phyloP scores from a whole-genome alignment of 768 basidiomycete species.

The Hygrophoropsis aurantiaca region DNA sequence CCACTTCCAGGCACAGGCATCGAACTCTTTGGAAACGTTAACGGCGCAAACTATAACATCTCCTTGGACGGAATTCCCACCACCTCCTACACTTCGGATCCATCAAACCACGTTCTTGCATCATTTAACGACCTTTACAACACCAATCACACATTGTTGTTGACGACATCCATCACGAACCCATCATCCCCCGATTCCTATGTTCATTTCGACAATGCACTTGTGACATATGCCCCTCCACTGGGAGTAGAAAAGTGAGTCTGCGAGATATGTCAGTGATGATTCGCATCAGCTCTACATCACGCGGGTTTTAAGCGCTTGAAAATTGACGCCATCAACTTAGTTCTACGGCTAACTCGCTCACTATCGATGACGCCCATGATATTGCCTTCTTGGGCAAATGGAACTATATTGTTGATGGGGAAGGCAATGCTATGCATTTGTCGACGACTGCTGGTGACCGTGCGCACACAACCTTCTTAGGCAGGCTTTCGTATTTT shows the following conservation, averaged over 20 bases:
- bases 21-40: conserved; percentile 53
- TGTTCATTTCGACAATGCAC: conserved; percentile 58
- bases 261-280: neutral
- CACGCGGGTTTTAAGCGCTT: neutral
- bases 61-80: conserved; percentile 48
- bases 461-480: conserved; percentile 41
- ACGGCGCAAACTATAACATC: conserved; percentile 44
- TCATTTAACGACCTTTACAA: conserved; percentile 47
- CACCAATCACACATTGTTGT: conserved; percentile 51
- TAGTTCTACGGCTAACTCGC: conserved; percentile 35
- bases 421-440: conserved; percentile 27
- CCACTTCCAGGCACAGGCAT: conserved; percentile 60
- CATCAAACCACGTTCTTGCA: conserved; percentile 44
- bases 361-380: conserved; percentile 42
- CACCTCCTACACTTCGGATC: conserved; percentile 22
- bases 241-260: conserved; percentile 34
- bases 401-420: conserved; percentile 48
- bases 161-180: conserved; percentile 46
- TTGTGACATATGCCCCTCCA: conserved; percentile 43
- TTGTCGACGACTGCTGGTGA: conserved; percentile 45
- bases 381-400: conserved; percentile 50
- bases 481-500: conserved; percentile 38
- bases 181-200: conserved; percentile 32
- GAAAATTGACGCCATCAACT: conserved; percentile 18
- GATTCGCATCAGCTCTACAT: too few species aligned